Conservation (phyloP, 177 flowering plant genomes). For the Vitis hybrid region DNA sequence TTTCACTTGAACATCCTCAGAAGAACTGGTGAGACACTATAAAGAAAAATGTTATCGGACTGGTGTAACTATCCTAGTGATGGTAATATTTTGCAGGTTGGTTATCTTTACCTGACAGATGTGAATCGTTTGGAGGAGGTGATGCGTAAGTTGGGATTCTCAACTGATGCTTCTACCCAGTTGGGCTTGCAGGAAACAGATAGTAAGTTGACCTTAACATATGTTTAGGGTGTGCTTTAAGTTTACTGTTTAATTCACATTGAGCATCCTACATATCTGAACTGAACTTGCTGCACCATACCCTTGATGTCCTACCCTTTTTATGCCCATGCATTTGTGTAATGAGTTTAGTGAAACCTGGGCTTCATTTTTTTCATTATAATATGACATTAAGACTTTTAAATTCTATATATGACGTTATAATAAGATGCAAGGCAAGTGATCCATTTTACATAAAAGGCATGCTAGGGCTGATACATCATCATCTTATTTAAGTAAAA, state of each 20-base stretch:
- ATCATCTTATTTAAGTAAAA: too few relatives aligned
- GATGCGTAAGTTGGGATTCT: constrained; percentile 81
- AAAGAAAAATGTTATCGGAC: neutral
- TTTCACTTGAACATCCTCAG: neutral
- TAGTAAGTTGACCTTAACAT: constrained; percentile 25
- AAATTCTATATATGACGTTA: too few relatives aligned
- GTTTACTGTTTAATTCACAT: neutral
- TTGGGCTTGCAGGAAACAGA: constrained; percentile 33
- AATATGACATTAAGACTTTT: too few relatives aligned
- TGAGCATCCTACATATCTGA: neutral
- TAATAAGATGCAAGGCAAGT: too few relatives aligned
- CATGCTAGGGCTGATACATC: too few relatives aligned
- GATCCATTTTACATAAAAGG: too few relatives aligned
- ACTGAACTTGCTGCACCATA: too few relatives aligned
- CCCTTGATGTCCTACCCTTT: too few relatives aligned
- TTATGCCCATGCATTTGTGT: too few relatives aligned
- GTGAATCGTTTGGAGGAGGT: constrained; percentile 71
- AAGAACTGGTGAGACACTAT: neutral
- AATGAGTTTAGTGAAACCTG: too few relatives aligned
- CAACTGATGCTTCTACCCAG: constrained; percentile 51
- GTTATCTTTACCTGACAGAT: constrained; percentile 79
- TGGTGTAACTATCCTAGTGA: neutral
- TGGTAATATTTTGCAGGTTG: constrained; percentile 50
- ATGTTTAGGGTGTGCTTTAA: neutral
- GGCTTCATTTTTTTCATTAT: too few relatives aligned